Conservation (phyloP, 2,329 filamentous ascomycete genomes). For the Curvularia hawaiiensis region DNA sequence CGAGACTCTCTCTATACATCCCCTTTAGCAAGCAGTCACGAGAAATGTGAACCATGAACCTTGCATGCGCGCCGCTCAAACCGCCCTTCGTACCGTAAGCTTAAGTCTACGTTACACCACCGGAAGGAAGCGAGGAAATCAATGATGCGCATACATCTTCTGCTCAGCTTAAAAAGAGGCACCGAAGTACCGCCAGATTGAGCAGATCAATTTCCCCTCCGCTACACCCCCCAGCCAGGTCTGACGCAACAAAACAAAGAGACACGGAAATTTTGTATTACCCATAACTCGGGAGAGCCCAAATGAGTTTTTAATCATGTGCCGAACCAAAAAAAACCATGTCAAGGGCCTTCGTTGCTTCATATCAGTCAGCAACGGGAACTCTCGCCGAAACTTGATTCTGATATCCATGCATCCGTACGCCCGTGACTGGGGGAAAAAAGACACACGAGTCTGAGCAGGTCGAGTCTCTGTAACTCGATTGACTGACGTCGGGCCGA, state of each 20-base stretch:
- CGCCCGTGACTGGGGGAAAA: background rate
- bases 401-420: slow-evolving; percentile 1
- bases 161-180: background rate
- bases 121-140: background rate
- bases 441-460: background rate
- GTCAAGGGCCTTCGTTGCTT: background rate
- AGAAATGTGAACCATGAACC: background rate
- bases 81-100: background rate
- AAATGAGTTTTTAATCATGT: background rate
- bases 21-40: background rate
- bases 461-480: background rate
- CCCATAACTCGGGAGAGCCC: background rate
- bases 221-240: background rate
- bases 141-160: background rate
- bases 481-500: slow-evolving; percentile 1
- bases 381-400: background rate
- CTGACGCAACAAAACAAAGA: background rate
- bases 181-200: background rate
- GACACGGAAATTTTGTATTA: background rate
- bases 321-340: background rate
- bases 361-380: background rate
- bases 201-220: background rate
- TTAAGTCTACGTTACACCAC: background rate
- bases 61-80: background rate
- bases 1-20: background rate